Evolutionary conservation across 2,329 filamentous ascomycete species (phyloP), one percentile per base, ranked within the genome.

Genomic region (Monilinia fructicola): DNA sequence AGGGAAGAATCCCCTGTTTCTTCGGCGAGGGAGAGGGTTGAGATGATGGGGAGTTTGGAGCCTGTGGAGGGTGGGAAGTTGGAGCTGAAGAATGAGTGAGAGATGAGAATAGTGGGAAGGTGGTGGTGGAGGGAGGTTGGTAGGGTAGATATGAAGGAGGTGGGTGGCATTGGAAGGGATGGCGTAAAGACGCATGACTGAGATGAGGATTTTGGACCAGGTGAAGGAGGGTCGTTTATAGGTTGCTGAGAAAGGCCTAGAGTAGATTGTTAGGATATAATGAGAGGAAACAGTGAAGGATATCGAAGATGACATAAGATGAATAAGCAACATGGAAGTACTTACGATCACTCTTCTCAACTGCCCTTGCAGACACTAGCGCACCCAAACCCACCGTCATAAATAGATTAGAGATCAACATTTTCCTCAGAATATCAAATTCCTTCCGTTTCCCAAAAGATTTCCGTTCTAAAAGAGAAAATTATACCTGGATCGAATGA

Each of bases 141-240:
- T 26, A 62, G 26, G 26, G 46, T 35, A 23, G 35, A 23, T 64
- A 38, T 50, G 68, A 64, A 31, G 40, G 38, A 56, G 66, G 31
- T 10, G 44, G 64, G 42, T 64, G 54, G 55, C 58, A 61, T 50
- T 35, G 59, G 44, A 4, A 50, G 40, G 9, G 65, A 66, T 31
- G 65, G 65, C 3, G n/a, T 40, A 26, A 66, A 66, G 26, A 21
- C 50, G 59, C 65, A 66, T 42, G 50, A 64, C 31, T 50, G 52
- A 11, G 44, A 23, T 14, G 60, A 48, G n/a, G 26, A n/a, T 12
- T 44, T 64, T n/a, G 23, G 28, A 31, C 35, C 42, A 31, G 56
- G 21, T 16, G 35, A 26, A 40, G 56, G 23, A 21, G 48, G 31
- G 5, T 59, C 54, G 21, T 18, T 31, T 2, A 58, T 59, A 4